Base-by-base conservation (phyloP, 148 eudicot species). In the Camellia granthamiana region DNA sequence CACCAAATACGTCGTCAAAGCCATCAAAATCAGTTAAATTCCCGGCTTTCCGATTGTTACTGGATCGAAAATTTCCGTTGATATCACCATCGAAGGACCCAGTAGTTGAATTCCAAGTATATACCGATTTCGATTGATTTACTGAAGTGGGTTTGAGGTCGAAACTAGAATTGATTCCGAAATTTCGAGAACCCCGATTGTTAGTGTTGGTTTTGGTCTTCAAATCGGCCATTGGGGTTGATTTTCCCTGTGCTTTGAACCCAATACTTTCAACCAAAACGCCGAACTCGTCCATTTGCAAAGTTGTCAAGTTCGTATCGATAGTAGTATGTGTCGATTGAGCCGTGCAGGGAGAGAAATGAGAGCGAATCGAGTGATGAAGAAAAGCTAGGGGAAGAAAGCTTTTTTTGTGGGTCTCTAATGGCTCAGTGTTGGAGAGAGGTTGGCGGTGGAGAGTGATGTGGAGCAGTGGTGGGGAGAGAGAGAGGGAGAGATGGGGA, bases 181-280 rank as follows among this genome's bases (percentile, higher is more conserved):
- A 54, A 74, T 82, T 72, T 18, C 21, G 51, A 21, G 81, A 75
- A 72, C 15, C 64, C 7, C 73, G 63, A 59, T 77, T 76, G 15
- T 74, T 81, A 55, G 76, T 42, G 80, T 83, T 78, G 79, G 82
- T 84, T 78, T 87, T 78, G 43, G 77, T 61, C 80, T 92, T 94
- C 8, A 90, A 81, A 79, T 91, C 86, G 64, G 97, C 89, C 86
- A 94, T 84, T 7, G 98, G 97, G 77, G 93, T 89, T 38, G 93
- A 92, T 82, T 83, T 91, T 1, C 88, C 88, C 12, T 88, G 89
- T 3, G 93, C 84, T 80, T 88, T 92, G 88, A 94, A 91, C 70
- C 97, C 98, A 38, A 86, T 91, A 82, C 89, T 87, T 79, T 90
- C 87, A 1, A 92, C 98, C 86, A 92, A 83, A 73, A 90, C 98